These are phyloP conservation scores for Stevia rebaudiana DNA, from an alignment of 140 eudicot genomes.

Conservation along the genomic window DNA sequence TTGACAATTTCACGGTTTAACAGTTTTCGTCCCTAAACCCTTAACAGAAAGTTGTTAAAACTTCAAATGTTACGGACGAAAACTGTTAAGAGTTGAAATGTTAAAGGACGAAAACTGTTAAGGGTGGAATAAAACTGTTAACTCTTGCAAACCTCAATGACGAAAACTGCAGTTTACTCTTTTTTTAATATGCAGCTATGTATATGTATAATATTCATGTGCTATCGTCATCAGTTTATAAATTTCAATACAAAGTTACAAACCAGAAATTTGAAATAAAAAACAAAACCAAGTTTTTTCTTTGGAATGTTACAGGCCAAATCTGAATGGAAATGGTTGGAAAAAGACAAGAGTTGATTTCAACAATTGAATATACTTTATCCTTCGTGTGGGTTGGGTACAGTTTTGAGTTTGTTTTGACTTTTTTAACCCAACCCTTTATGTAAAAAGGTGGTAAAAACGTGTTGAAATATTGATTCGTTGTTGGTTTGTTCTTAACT, in stretches of 20 bases:
- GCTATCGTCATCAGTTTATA: background rate
- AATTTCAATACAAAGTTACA: background rate
- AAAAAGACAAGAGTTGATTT: slow-evolving; percentile 1
- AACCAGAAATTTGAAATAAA: too few relatives aligned
- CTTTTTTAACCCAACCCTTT: background rate
- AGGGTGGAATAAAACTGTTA: too few relatives aligned
- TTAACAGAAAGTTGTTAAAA: too few relatives aligned
- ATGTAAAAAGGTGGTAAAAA: background rate
- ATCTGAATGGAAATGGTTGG: background rate
- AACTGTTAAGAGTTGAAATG: too few relatives aligned
- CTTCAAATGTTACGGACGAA: too few relatives aligned
- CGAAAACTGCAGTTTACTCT: too few relatives aligned
- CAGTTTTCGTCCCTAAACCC: too few relatives aligned
- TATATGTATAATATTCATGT: too few relatives aligned
- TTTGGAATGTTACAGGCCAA: slow-evolving; percentile 4
- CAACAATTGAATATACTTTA: slow-evolving; percentile 5
- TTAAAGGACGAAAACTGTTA: too few relatives aligned
- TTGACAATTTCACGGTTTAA: too few relatives aligned
- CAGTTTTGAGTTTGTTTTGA: background rate
- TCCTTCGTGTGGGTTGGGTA: slow-evolving; percentile 1
- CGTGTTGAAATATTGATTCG: background rate
- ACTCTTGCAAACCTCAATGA: too few relatives aligned
- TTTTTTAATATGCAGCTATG: background rate
- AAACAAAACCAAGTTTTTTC: too few relatives aligned
- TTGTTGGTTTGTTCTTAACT: background rate